These are phyloP conservation scores for Acer campestre DNA, from an alignment of 345 rosid species.

Conservation along the genomic window DNA sequence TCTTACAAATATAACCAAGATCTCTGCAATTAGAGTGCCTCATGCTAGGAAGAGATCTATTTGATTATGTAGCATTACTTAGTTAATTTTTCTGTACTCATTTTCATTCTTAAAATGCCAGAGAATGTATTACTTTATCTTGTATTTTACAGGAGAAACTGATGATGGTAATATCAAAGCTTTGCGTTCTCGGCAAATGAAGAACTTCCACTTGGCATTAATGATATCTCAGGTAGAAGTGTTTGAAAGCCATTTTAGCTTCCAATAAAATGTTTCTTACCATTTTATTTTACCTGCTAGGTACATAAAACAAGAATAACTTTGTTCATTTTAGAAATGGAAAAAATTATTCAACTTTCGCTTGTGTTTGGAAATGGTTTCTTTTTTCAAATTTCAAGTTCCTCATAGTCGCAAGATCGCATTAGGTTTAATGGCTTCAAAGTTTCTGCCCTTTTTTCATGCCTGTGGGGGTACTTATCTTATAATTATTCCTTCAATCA, in stretches of 20 bases:
- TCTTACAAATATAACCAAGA: not conserved
- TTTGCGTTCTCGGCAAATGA: constrained; percentile 83
- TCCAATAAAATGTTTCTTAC: not conserved
- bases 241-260: not conserved
- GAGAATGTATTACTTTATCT: not conserved
- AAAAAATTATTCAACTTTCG: not conserved
- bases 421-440: not conserved
- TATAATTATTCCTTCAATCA: not conserved
- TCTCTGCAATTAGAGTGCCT: not conserved
- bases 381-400: not conserved
- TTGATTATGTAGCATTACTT: constrained; percentile 1
- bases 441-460: not conserved
- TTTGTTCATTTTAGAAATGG: not conserved
- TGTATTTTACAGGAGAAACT: constrained; percentile 69
- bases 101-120: not conserved
- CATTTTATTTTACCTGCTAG: not conserved
- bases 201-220: constrained; percentile 86
- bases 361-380: not conserved
- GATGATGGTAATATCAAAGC: constrained; percentile 58
- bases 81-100: not conserved
- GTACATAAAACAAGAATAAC: not conserved
- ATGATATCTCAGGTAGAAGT: constrained; percentile 82
- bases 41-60: constrained; percentile 6
- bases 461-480: not conserved
- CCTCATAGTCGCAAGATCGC: not conserved